Percentiles rank a stretch among this genome's conserved stretches.
phyloP scores from a whole-genome alignment of 441 rosid species.

The Populus hybrid region DNA sequence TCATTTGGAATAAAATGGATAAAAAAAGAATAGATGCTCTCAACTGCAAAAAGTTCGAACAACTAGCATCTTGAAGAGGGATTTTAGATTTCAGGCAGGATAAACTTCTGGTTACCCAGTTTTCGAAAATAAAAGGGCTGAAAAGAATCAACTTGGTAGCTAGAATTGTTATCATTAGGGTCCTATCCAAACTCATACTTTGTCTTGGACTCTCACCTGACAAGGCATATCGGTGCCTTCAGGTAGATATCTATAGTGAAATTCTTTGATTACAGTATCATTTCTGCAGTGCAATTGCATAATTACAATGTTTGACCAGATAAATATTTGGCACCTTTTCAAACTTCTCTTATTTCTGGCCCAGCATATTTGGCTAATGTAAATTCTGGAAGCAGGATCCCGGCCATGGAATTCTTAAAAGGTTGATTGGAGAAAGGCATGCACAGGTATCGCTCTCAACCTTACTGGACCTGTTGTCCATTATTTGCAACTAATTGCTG shows the following conservation, averaged over 20 bases:
- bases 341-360: neutral
- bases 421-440: constrained; percentile 59
- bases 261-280: neutral
- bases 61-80: neutral
- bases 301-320: neutral
- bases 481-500: neutral
- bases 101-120: neutral
- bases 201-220: no score
- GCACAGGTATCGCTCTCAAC: constrained; percentile 54
- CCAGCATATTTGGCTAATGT: neutral
- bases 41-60: neutral
- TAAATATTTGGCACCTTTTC: neutral
- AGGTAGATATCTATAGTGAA: neutral
- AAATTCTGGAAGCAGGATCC: constrained; percentile 62
- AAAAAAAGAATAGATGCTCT: neutral
- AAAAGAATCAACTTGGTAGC: no score
- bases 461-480: neutral
- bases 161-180: no score
- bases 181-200: no score
- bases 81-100: neutral
- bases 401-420: constrained; percentile 68
- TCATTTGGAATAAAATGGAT: neutral
- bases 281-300: neutral
- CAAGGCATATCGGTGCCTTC: no score
- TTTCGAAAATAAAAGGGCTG: neutral